These are phyloP conservation scores for Syncephalastrum racemosum DNA, from an alignment of 371 early-diverging fungal genomes.

Conservation along the genomic window DNA sequence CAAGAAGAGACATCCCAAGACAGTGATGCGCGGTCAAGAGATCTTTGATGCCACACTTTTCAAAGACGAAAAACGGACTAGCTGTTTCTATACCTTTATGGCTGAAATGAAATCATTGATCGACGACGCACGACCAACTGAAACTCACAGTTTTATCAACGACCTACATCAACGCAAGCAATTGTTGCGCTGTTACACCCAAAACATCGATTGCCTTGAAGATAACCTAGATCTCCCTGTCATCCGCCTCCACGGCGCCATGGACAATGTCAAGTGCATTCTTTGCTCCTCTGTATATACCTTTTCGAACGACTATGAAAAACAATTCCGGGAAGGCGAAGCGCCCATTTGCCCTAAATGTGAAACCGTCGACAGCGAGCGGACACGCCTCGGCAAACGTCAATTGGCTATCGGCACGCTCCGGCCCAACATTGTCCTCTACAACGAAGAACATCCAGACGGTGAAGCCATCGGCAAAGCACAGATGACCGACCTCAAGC, in stretches of 20 bases:
- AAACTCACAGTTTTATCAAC: conserved; percentile 87
- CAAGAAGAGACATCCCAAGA: conserved; percentile 73
- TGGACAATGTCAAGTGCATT: conserved; percentile 84
- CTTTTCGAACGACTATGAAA: conserved; percentile 54
- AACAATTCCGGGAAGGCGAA: conserved; percentile 65
- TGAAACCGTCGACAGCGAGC: conserved; percentile 46
- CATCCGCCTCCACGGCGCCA: conserved; percentile 92
- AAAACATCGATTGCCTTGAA: conserved; percentile 98
- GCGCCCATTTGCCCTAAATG: conserved; percentile 85
- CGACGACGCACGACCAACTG: conserved; percentile 74
- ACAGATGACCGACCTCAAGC: conserved; percentile 65
- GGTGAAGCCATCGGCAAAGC: conserved; percentile 82
- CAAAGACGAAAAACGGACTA: conserved; percentile 68
- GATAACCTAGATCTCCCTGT: conserved; percentile 64
- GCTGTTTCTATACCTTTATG: conserved; percentile 94
- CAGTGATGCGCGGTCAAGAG: conserved; percentile 86
- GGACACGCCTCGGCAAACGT: conserved; percentile 74
- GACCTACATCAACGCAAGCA: conserved; percentile 69
- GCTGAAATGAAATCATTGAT: conserved; percentile 83
- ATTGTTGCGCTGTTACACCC: conserved; percentile 91
- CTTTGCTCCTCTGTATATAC: conserved; percentile 66
- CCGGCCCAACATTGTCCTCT: conserved; percentile 96
- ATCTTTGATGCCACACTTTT: conserved; percentile 95
- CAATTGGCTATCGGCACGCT: conserved; percentile 78
- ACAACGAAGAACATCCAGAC: conserved; percentile 94